Percentiles rank a stretch among this genome's conserved stretches.
Evolutionary conservation across 345 rosid genomes (phyloP).

Genomic region (Eutrema japonicum): DNA sequence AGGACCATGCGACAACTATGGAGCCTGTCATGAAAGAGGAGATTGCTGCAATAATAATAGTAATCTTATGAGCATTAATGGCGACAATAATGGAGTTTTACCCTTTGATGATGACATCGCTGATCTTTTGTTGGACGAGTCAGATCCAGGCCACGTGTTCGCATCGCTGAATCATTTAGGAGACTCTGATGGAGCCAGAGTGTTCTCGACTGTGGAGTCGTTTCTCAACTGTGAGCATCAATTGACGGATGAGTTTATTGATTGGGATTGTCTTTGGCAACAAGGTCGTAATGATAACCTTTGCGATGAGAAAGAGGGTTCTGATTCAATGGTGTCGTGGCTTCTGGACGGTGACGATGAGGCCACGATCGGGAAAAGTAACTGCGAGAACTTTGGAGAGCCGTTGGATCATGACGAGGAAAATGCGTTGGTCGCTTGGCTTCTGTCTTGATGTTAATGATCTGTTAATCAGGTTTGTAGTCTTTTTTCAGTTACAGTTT

Average conservation of each 20-base stretch:
- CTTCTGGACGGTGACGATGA: constrained; percentile 46
- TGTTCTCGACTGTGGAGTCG: too few relatives aligned
- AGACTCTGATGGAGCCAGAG: constrained; percentile 23
- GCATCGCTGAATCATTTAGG: constrained; percentile 10
- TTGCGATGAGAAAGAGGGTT: constrained; percentile 33
- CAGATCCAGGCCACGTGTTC: constrained; percentile 28
- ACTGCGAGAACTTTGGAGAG: constrained; percentile 11
- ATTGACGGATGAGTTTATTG: constrained; percentile 41
- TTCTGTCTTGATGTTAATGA: constrained; percentile 45
- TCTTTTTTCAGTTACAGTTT: constrained; percentile 11
- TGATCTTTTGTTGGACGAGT: constrained; percentile 38
- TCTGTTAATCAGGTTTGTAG: neutral
- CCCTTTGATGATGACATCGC: constrained; percentile 42
- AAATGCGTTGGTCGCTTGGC: constrained; percentile 55
- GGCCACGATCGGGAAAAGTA: constrained; percentile 24
- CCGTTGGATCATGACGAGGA: constrained; percentile 39
- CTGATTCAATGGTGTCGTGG: constrained; percentile 40
- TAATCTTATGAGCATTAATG: constrained; percentile 32
- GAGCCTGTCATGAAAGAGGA: constrained; percentile 2
- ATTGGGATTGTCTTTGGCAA: constrained; percentile 50
- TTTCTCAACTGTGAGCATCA: too few relatives aligned
- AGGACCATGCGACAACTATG: constrained; percentile 23
- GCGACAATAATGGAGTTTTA: constrained; percentile 23
- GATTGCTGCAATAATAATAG: neutral
- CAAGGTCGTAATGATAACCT: constrained; percentile 25